Conservation (phyloP, 1,139 yeast genomes). For the Saccharomyces hybrid region DNA sequence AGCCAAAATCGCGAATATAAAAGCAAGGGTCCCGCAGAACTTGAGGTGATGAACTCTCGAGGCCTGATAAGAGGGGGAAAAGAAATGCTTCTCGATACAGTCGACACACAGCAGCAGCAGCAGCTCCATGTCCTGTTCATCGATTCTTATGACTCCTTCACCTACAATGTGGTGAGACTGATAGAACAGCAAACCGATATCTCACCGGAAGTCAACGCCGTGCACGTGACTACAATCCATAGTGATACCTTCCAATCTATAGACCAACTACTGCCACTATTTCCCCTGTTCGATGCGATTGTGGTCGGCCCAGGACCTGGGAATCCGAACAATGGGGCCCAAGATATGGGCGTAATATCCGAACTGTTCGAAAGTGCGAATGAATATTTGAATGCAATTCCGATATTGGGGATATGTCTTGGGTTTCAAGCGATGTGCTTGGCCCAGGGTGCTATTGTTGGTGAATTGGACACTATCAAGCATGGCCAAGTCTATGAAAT, state of each 20-base stretch:
- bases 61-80: background rate
- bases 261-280: conserved; percentile 33
- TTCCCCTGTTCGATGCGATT: conserved; percentile 59
- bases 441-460: conserved; percentile 53
- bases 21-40: background rate
- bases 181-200: conserved; percentile 36
- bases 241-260: conserved; percentile 54
- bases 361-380: conserved; percentile 21
- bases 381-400: conserved; percentile 35
- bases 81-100: background rate
- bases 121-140: conserved; percentile 45
- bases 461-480: conserved; percentile 48
- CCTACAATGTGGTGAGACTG: conserved; percentile 67
- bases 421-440: conserved; percentile 83
- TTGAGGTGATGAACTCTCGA: background rate
- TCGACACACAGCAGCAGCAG: conserved; percentile 5
- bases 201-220: conserved; percentile 37
- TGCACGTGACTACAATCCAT: conserved; percentile 59
- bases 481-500: conserved; percentile 76
- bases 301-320: conserved; percentile 98
- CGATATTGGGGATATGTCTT: conserved; percentile 83
- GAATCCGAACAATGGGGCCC: conserved; percentile 49
- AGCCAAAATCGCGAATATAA: background rate
- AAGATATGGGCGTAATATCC: conserved; percentile 73
- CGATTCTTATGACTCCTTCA: conserved; percentile 92